A percentile compares a stretch with the other conserved stretches of the same genome.
These are phyloP conservation scores for Pisolithus thermaeus DNA, from an alignment of 1,284 basidiomycete species.

Conservation along the genomic window DNA sequence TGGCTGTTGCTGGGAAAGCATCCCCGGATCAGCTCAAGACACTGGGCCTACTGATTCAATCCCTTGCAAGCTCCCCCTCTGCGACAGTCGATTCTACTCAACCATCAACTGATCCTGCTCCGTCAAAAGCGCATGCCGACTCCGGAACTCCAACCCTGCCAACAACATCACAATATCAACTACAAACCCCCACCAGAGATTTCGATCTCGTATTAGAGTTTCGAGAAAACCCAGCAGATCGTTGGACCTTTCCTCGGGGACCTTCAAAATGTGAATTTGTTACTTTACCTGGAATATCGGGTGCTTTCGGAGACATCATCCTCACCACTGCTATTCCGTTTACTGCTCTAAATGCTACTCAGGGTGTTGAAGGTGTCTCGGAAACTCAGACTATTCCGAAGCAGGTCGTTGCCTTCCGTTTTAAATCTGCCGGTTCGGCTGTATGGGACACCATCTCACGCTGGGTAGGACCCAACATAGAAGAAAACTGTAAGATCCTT, in stretches of 20 bases:
- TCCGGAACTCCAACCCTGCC: conserved; percentile 11
- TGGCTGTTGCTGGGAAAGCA: conserved; percentile 54
- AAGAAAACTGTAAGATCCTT: conserved; percentile 38
- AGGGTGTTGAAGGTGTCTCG: conserved; percentile 10
- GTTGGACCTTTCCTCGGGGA: conserved; percentile 61
- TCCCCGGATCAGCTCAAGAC: conserved; percentile 57
- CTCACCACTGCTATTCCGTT: conserved; percentile 37
- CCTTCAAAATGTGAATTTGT: conserved; percentile 41
- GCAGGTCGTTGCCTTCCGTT: conserved; percentile 41
- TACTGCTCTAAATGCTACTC: conserved; percentile 9
- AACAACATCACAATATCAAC: conserved; percentile 10
- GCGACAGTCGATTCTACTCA: conserved; percentile 12
- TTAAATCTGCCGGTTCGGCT: conserved; percentile 38
- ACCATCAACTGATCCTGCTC: conserved; percentile 9
- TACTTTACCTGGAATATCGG: conserved; percentile 14
- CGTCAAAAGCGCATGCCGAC: conserved; percentile 9
- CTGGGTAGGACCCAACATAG: conserved; percentile 51
- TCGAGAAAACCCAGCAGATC: conserved; percentile 51
- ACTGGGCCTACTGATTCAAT: conserved; percentile 59
- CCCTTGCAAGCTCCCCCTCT: conserved; percentile 31
- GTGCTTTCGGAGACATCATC: conserved; percentile 30
- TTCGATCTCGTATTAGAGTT: conserved; percentile 71
- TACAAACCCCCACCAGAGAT: conserved; percentile 34
- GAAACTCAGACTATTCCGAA: conserved; percentile 7
- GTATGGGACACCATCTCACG: conserved; percentile 50